A percentile compares a stretch with the other conserved stretches of the same genome.
These are phyloP conservation scores for Geotrichum macrosporum DNA, from an alignment of 1,139 yeast species.

Conservation along the genomic window DNA sequence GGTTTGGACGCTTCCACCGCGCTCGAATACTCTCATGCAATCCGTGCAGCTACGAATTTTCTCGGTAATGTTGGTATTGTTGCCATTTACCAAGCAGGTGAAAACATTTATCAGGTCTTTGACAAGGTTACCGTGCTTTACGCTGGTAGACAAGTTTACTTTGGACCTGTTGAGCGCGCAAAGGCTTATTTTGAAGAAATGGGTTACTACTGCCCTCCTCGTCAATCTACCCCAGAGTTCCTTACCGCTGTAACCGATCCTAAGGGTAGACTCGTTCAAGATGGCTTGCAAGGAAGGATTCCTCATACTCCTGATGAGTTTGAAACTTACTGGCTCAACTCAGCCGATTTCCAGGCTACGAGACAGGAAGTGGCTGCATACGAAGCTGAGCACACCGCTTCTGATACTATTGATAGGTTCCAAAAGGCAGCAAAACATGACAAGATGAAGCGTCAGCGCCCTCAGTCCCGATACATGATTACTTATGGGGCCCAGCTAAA, in stretches of 20 bases:
- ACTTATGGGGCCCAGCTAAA: slow-evolving; percentile 38
- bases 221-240: slow-evolving; percentile 57
- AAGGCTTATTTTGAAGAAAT: slow-evolving; percentile 49
- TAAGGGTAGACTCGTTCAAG: slow-evolving; percentile 41
- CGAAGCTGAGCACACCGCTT: slow-evolving; percentile 40
- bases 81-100: slow-evolving; percentile 58
- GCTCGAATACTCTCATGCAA: slow-evolving; percentile 56
- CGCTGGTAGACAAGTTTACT: slow-evolving; percentile 53
- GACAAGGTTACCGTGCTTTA: slow-evolving; percentile 60
- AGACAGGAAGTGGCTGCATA: slow-evolving; percentile 42
- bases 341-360: slow-evolving; percentile 44
- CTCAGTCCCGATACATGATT: slow-evolving; percentile 37
- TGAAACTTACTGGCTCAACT: slow-evolving; percentile 50
- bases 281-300: slow-evolving; percentile 41
- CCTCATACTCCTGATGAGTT: slow-evolving; percentile 55
- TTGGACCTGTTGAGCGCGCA: slow-evolving; percentile 51
- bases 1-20: slow-evolving; percentile 71
- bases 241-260: slow-evolving; percentile 59
- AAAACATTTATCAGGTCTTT: slow-evolving; percentile 54
- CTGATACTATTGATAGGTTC: slow-evolving; percentile 29
- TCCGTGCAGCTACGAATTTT: slow-evolving; percentile 54
- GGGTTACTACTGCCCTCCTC: slow-evolving; percentile 56
- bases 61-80: slow-evolving; percentile 53
- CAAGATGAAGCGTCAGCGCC: slow-evolving; percentile 34
- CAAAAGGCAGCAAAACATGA: slow-evolving; percentile 24